Conservation (phyloP, 148 eudicot genomes). For the Chenopodium quinoa region DNA sequence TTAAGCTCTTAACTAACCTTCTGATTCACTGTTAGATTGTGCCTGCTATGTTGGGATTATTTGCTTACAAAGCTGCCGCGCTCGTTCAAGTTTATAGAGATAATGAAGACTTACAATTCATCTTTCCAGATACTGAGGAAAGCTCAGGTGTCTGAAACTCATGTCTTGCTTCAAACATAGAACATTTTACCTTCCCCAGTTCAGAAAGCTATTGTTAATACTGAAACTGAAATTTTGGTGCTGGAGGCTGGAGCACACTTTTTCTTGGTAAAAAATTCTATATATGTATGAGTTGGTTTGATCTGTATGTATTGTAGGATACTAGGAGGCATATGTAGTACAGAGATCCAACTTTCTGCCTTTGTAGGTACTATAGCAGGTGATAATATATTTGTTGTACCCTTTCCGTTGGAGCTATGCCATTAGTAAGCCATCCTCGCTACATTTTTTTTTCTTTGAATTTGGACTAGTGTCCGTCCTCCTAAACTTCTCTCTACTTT, state of each 20-base stretch:
- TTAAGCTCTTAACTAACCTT: background rate
- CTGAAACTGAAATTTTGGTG: background rate
- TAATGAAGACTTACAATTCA: conserved; percentile 73
- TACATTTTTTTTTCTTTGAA: too few species aligned
- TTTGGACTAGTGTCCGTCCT: too few species aligned
- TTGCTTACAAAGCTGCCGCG: conserved; percentile 95
- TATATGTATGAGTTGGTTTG: background rate
- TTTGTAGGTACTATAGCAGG: too few species aligned
- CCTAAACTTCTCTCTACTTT: too few species aligned
- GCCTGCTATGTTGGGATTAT: conserved; percentile 88
- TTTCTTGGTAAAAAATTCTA: background rate
- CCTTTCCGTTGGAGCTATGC: too few species aligned
- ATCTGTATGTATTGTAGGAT: background rate
- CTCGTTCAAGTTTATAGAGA: conserved; percentile 95
- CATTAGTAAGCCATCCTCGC: too few species aligned
- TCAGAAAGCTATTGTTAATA: background rate
- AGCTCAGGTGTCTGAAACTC: conserved; percentile 24
- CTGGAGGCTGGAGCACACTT: background rate
- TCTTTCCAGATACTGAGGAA: conserved; percentile 60
- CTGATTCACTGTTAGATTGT: conserved; percentile 46
- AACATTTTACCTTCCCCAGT: background rate
- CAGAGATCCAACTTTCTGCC: background rate
- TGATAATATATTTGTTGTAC: too few species aligned
- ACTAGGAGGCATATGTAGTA: background rate
- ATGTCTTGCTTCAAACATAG: background rate